Base-by-base conservation (phyloP, 192 early-diverging fungal species). In the Radiomyces spectabilis region DNA sequence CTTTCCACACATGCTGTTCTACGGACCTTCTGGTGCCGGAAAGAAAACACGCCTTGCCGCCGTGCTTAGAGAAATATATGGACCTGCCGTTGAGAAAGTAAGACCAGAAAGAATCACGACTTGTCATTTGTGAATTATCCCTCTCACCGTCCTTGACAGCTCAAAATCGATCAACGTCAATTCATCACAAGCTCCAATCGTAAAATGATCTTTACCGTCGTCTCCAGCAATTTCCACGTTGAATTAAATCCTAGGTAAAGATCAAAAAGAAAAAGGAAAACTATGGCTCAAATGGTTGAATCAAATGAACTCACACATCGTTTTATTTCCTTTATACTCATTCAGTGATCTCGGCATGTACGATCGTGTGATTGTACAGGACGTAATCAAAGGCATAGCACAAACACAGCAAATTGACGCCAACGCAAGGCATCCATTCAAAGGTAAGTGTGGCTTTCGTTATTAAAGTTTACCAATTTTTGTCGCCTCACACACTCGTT, bases 11-110 rank as follows among this genome's bases (percentile, higher is more conserved):
- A 64, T 95, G 61, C 77, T 99, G 1, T 80, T 99, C 24, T 98
- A 95, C 71, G 97, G 97, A 5, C 97, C 97, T 2, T 79, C 89
- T 1, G 97, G 97, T 19, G 89, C 93, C 0, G 97, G 97, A 16
- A 97, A 98, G 75, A 94, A 95, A 57, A 99, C 97, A 33, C 77
- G 97, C 18, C 86, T 99, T 31, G 77, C 84, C 19, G 90, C 92
- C 21, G 60, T 92, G 0, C 73, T 99, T 33, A 75, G 80, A 44
- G 94, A 95, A 52, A 69, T 99, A 15, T 99, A 86, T 75, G 97
- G 97, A 15, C 71, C 85, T 10, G 78, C 86, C 16, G 93, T 90
- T 26, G 92, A 95, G 55, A 95, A 93, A 78, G 89, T 89, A 59
- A 18, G 29, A 5, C n/a, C 19, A 5, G 41, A 52, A 63, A 18